These are phyloP conservation scores for Jacaranda copaia DNA, from an alignment of 257 asterid species.

Conservation along the genomic window DNA sequence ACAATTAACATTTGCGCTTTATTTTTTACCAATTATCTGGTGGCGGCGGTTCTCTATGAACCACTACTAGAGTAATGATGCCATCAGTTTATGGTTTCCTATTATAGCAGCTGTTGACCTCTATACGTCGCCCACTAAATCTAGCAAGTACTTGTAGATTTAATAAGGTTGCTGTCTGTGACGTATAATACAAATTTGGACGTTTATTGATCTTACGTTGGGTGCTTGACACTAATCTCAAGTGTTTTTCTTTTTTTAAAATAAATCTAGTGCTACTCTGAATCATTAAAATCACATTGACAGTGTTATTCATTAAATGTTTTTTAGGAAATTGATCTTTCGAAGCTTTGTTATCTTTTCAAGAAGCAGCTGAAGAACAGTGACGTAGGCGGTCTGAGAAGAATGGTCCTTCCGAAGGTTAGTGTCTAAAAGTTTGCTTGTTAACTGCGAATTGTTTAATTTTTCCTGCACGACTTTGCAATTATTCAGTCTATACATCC, in stretches of 20 bases:
- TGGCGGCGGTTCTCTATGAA: slow-evolving; percentile 7
- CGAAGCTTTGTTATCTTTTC: slow-evolving; percentile 54
- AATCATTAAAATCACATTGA: slow-evolving; percentile 8
- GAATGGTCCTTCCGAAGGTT: slow-evolving; percentile 71
- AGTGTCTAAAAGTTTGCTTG: neutral
- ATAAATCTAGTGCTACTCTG: neutral
- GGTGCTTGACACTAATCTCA: neutral
- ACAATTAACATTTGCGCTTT: neutral
- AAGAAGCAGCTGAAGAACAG: slow-evolving; percentile 67
- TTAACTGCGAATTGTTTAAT: neutral
- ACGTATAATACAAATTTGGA: slow-evolving; percentile 2
- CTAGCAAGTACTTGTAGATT: neutral
- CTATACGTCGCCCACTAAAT: slow-evolving; percentile 1
- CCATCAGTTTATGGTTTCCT: neutral
- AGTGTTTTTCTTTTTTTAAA: neutral
- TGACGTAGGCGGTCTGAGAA: slow-evolving; percentile 51
- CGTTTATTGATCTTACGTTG: neutral
- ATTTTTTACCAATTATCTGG: neutral
- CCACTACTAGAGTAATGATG: neutral
- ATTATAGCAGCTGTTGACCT: neutral
- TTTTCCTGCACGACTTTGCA: slow-evolving; percentile 1
- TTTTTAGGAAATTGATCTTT: slow-evolving; percentile 45
- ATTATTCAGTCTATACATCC: neutral
- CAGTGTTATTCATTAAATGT: neutral
- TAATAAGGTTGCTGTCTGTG: neutral